Base-by-base conservation (phyloP, 1,139 yeast genomes). In the Suhomyces maxii region DNA sequence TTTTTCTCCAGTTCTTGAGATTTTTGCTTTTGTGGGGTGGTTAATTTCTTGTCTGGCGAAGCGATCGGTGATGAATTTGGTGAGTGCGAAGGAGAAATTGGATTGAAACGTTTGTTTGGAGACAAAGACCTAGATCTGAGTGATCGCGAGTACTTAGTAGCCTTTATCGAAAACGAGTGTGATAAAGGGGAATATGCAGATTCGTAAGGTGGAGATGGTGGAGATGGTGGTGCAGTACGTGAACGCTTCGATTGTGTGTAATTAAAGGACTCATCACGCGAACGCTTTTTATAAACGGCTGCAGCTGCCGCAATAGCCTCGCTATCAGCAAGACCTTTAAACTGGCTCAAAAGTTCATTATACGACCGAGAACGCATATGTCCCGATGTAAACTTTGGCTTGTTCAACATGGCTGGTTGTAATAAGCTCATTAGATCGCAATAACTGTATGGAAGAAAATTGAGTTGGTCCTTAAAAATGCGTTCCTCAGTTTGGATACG, bases 151-250 rank as follows among this genome's bases (percentile, higher is more conserved):
- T 53, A 51, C 26, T 43, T 38, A 34, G 44, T 37, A 28, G 51
- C 44, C 37, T 45, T 46, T 36, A 36, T 40, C 36, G 18, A 23
- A 8, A 41, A 30, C 31, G 42, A 39, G 12, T 39, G 36, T 10
- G 39, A 37, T 30, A 37, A 36, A 26, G 46, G 47, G 10, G 48
- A 40, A 30, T 42, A 26, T 23, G 47, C 34, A n/a, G 46, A 12
- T 36, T 59, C 62, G 42, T 55, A 60, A n/a, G 76, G 73, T 3
- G 74, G 57, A 13, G 57, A 61, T 12, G 76, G 73, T 3, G 74
- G 58, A 18, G 57, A 72, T 8, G 82, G 78, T 30, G 83, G 83
- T 4, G 82, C 82, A 4, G 83, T 77, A 57, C 76, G 65, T 10
- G 79, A 69, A 42, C 80, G 63, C 54, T 79, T 76, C 38, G 48